Evolutionary conservation across 2,329 filamentous ascomycete genomes (phyloP), one percentile per base, ranked within the genome.

Genomic region (Fusarium robinianum): DNA sequence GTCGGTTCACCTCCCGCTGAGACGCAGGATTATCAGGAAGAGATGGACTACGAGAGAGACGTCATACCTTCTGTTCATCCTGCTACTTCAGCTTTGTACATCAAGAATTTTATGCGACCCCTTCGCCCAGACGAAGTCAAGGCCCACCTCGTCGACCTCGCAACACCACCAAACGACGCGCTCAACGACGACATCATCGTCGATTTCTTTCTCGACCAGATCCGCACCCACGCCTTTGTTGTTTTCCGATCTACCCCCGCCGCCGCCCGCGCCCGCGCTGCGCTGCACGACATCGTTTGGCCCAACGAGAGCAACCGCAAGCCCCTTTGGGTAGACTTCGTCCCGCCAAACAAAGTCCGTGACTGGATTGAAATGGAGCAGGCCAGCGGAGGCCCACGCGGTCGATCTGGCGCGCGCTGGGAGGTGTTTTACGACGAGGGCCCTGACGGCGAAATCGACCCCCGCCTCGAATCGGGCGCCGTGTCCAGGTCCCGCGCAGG

Each of bases 21-120:
- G 22, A 39, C 51, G 31, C 40, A 32, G 14, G 48, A 55, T 11
- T 52, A 47, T 24, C 46, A 48, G 16, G 50, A 53, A 12, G 61
- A 58, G 14, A 65, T 67, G 53, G 69, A 69, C 18, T 55, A 58
- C 34, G 66, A 69, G 31, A 52, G 59, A 14, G 64, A 69, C 25
- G 67, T 76, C 18, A 67, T 68, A 16, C 83, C 85, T 6, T 78
- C 88, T 0, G 69, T 84, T 23, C 88, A 94, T 65, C 79, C 81
- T 15, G 83, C 86, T 5, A 92, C 90, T 3, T 71, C 81, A 21
- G 85, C 88, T 11, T 73, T 97, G 32, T 97, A 96, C 70, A 94
- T 97, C 58, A 85, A 85, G 66, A 86, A 96, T 61, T 81, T 97
- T 41, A 91, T 95, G 82, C 85, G 92, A 32, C 91, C 94, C 8